A percentile compares a stretch with the other conserved stretches of the same genome.
Evolutionary conservation across 2,329 filamentous ascomycete genomes (phyloP).

Genomic region (Didymella pomorum): DNA sequence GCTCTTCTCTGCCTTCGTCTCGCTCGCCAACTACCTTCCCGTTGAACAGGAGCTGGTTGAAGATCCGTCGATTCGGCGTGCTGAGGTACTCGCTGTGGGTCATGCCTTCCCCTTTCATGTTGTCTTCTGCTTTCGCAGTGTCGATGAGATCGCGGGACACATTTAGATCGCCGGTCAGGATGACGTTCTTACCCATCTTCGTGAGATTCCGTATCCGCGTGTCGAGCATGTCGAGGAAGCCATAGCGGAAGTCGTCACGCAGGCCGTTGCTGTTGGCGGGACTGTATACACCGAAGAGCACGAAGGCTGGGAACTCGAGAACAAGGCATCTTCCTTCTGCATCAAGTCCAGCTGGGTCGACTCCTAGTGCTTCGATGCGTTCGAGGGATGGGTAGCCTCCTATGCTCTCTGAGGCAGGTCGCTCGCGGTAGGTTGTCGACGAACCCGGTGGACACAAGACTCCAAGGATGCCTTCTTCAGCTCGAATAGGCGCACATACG

Average conservation of each 20-base stretch:
- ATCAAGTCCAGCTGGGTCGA: constrained; percentile 78
- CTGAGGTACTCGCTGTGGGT: constrained; percentile 76
- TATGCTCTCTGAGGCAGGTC: constrained; percentile 77
- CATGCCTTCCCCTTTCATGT: constrained; percentile 73
- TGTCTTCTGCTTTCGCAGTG: constrained; percentile 75
- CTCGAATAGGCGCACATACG: constrained; percentile 83
- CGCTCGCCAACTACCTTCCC: constrained; percentile 72
- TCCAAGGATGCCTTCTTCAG: constrained; percentile 93
- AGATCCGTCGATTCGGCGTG: constrained; percentile 74
- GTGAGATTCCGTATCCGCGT: constrained; percentile 84
- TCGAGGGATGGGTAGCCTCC: constrained; percentile 81
- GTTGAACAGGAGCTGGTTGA: constrained; percentile 84
- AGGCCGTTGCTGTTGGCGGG: constrained; percentile 88
- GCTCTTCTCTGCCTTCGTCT: constrained; percentile 73
- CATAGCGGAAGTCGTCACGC: constrained; percentile 81
- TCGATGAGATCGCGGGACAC: constrained; percentile 75
- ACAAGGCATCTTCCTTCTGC: constrained; percentile 91
- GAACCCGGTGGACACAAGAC: constrained; percentile 77
- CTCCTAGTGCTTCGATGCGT: constrained; percentile 68
- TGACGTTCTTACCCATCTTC: constrained; percentile 80
- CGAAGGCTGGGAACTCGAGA: constrained; percentile 93
- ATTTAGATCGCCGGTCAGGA: constrained; percentile 90
- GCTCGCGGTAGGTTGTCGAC: constrained; percentile 73
- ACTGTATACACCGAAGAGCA: constrained; percentile 90
- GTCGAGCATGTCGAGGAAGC: constrained; percentile 82